Percentiles rank a stretch among this genome's conserved stretches.
Evolutionary conservation across 371 early-diverging fungal species (phyloP).

Genomic region (Apophysomyces trapeziformis): DNA sequence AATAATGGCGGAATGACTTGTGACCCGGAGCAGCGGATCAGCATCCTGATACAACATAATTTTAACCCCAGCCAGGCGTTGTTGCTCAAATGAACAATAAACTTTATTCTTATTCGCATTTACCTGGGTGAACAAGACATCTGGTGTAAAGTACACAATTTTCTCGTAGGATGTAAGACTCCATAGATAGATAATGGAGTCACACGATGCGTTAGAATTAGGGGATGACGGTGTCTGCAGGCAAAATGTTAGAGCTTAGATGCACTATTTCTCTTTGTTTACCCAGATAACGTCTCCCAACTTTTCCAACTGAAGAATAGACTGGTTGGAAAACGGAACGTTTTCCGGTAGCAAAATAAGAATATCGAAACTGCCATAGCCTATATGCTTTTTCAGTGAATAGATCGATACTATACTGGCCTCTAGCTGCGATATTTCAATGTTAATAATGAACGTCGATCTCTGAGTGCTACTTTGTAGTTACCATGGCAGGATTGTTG

Average conservation of each 20-base stretch:
- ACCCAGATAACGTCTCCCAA: background rate
- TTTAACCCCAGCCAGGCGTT: background rate
- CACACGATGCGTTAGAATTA: background rate
- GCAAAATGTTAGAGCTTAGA: background rate
- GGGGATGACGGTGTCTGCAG: background rate
- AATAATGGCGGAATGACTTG: background rate
- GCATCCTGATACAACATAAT: background rate
- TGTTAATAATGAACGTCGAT: background rate
- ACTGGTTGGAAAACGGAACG: background rate
- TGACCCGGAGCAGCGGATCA: background rate
- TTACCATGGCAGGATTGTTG: background rate
- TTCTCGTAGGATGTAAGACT: background rate
- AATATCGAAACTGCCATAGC: background rate
- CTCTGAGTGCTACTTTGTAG: background rate
- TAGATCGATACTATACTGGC: background rate
- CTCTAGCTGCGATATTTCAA: background rate
- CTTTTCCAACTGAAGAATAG: background rate
- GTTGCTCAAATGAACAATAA: background rate
- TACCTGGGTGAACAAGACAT: conserved; percentile 1
- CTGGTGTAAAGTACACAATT: background rate
- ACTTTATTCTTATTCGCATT: background rate
- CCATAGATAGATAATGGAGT: background rate
- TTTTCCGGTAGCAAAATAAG: background rate
- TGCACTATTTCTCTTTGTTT: background rate
- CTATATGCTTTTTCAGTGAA: background rate